Conservation (phyloP, 2,329 filamentous ascomycete species). For the Cladosporium sp. region DNA sequence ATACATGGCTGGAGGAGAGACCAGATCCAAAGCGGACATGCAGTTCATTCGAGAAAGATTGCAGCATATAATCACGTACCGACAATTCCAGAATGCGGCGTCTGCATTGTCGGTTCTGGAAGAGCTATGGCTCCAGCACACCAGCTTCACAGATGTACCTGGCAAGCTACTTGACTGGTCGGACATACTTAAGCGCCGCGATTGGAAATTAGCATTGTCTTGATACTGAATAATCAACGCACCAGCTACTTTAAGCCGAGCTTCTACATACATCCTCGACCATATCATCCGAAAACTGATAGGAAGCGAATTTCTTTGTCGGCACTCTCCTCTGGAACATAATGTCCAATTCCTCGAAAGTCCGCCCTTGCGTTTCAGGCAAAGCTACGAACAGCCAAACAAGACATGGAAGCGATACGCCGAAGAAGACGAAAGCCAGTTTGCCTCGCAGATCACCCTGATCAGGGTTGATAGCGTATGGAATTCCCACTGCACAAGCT, state of each 20-base stretch:
- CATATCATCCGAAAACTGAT: neutral
- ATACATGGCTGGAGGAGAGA: slow-evolving; percentile 8
- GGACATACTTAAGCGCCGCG: neutral
- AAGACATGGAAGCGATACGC: slow-evolving; percentile 31
- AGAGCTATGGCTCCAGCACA: slow-evolving; percentile 5
- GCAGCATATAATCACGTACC: neutral
- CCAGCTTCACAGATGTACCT: neutral
- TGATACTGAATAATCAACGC: too few species aligned
- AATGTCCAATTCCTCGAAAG: slow-evolving; percentile 53
- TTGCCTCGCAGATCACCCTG: slow-evolving; percentile 12
- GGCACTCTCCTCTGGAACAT: slow-evolving; percentile 45
- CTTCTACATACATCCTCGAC: neutral
- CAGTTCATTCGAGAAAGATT: neutral
- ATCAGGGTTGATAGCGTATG: neutral
- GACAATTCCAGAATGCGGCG: slow-evolving; percentile 2
- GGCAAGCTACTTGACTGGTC: neutral
- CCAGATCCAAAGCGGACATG: neutral
- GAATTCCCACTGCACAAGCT: neutral
- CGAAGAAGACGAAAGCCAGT: slow-evolving; percentile 34
- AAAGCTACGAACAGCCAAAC: slow-evolving; percentile 44
- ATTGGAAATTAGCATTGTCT: neutral
- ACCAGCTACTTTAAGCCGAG: neutral
- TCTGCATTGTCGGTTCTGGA: slow-evolving; percentile 2
- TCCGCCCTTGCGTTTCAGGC: slow-evolving; percentile 52
- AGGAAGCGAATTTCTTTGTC: slow-evolving; percentile 37